Conservation (phyloP, 306 rosid species). For the Corylus avellana region DNA sequence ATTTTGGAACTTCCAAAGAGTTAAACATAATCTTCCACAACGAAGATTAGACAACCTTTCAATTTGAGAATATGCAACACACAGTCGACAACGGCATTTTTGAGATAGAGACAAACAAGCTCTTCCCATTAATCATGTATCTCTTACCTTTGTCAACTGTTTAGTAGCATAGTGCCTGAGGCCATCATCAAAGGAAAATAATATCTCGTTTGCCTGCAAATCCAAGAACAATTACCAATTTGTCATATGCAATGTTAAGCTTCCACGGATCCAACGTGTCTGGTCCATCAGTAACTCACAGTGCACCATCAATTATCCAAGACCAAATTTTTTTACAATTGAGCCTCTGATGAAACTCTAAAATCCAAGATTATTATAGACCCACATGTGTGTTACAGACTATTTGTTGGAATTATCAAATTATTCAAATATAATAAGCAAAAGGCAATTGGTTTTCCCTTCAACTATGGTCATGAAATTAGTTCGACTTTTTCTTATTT, state of each 20-base stretch:
- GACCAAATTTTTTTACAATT: slow-evolving; percentile 22
- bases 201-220: no score
- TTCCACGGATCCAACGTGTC: no score
- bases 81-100: slow-evolving; percentile 13
- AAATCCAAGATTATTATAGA: neutral
- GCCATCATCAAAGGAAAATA: slow-evolving; percentile 50
- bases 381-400: neutral
- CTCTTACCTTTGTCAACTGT: slow-evolving; percentile 76
- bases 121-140: slow-evolving; percentile 7
- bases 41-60: no score
- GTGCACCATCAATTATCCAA: neutral
- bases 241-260: no score
- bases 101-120: slow-evolving; percentile 16
- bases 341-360: slow-evolving; percentile 15
- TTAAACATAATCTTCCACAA: no score
- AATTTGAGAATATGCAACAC: no score
- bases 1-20: no score
- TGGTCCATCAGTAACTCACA: no score
- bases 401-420: neutral
- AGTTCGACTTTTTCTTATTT: neutral
- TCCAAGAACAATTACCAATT: no score
- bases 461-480: neutral
- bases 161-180: slow-evolving; percentile 80
- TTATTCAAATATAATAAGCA: neutral
- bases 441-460: neutral